A percentile compares a stretch with the other conserved stretches of the same genome.
Evolutionary conservation across 2,329 filamentous ascomycete genomes (phyloP).

Genomic region (Colletotrichum orchidophilum): DNA sequence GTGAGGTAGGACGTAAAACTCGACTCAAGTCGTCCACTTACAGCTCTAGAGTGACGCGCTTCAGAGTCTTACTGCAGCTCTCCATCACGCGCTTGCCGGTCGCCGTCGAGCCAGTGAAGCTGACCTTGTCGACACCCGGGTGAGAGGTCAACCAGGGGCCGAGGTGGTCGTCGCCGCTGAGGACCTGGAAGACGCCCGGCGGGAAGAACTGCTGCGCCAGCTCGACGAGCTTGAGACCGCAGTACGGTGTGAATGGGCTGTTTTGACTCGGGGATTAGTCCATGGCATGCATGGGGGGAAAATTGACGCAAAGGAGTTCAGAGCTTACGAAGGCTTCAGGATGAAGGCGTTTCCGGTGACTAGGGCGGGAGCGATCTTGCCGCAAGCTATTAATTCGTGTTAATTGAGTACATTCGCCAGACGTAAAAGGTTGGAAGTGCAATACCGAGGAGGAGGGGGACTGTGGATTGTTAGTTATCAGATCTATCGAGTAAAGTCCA

Average conservation of each 20-base stretch:
- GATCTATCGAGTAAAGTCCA: conserved; percentile 40
- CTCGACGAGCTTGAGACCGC: conserved; percentile 66
- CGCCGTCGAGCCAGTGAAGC: conserved; percentile 69
- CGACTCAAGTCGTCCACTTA: conserved; percentile 11
- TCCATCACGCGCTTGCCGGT: conserved; percentile 71
- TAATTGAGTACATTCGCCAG: background rate
- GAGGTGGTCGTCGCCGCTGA: conserved; percentile 69
- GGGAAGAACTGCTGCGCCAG: conserved; percentile 67
- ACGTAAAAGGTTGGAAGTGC: background rate
- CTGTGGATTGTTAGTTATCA: conserved; percentile 5
- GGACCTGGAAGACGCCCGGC: conserved; percentile 68
- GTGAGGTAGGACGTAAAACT: conserved; percentile 18
- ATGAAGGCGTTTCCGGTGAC: conserved; percentile 67
- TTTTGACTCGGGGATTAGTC: conserved; percentile 31
- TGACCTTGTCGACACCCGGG: conserved; percentile 68
- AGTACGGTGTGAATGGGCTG: conserved; percentile 65
- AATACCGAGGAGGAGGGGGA: conserved; percentile 31
- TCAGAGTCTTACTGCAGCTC: conserved; percentile 64
- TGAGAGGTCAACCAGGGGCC: conserved; percentile 69
- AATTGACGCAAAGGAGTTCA: background rate
- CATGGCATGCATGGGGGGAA: background rate
- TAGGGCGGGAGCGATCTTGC: conserved; percentile 66
- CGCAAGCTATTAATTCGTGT: conserved; percentile 42
- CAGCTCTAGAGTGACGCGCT: conserved; percentile 69
- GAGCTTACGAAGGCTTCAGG: conserved; percentile 59